Evolutionary conservation across 2,329 filamentous ascomycete genomes (phyloP), one percentile per base, ranked within the genome.

Genomic region (Ophiobolus disseminans): DNA sequence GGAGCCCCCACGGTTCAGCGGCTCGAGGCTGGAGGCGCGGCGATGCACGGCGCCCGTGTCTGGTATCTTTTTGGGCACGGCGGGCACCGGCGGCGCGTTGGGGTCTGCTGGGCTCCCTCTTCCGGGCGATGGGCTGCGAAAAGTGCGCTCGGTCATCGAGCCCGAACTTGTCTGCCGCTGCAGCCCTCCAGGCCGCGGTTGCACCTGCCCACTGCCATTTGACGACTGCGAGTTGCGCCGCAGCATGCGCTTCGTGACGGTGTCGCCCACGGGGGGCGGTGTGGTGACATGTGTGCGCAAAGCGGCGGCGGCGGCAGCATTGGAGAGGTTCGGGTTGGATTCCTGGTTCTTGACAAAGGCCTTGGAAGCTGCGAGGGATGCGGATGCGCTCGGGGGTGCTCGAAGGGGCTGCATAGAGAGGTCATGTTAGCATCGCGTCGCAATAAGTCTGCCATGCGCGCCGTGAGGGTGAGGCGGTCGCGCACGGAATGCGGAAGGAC

Each of bases 101-200:
- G 34, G 42, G 45, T 74, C 48, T 7, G 56, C 37, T 22, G 63
- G 56, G 44, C 60, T 68, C 59, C 62, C 54, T 57, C 63, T 48
- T 52, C 61, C 62, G 30, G 72, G 64, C 79, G 78, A 95, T 3
- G 86, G 85, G 10, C 88, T 88, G 59, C 92, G 86, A 73, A 97
- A 96, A 1, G 91, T 92, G 48, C 93, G 85, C 70, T 93, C 89
- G 22, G 85, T 87, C 92, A 97, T 96, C 40, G 91, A 96, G 17
- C 86, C 82, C 21, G 83, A 83, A 74, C 92, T 86, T 81, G 52
- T 92, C 76, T 42, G 71, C 53, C 73, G 55, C 53, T 67, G 77
- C 76, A 74, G 46, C 8, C 46, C 47, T 4, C 54, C 43, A 2
- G 53, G 72, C 46, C 70, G 72, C 5, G 54, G 74, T 50, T 69